Base-by-base conservation (phyloP, 2,329 filamentous ascomycete species). In the Pseudogymnoascus sp. region DNA sequence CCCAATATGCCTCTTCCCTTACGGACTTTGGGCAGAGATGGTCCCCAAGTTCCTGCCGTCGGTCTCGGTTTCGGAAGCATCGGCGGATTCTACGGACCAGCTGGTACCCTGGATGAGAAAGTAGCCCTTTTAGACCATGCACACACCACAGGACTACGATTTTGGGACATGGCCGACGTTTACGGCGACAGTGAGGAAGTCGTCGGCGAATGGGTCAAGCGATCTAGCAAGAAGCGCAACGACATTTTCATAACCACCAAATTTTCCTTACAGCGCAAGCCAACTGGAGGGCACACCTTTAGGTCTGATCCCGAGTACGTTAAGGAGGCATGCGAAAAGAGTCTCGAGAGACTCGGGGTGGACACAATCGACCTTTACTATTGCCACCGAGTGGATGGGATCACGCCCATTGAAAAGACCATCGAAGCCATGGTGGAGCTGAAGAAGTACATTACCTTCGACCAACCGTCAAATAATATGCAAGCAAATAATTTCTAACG, bases 191-290 rank as follows among this genome's bases (percentile, higher is more conserved):
- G 70, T 60, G 80, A 83, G 67, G 75, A 76, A 4, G 66, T 82
- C 0, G 49, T 83, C 2, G 77, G 77, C 0, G 75, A 75, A 66
- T 83, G 80, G 79, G 78, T 82, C 68, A 69, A 75, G 63, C 70
- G 75, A 36, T 30, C 14, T 52, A 76, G 72, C 14, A 74, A 69
- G 14, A 77, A 78, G 60, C 74, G 78, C 0, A 66, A 78, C 36
- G 68, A 81, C 45, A 78, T 83, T 65, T 81, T 83, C 67, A 71
- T 84, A 1, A 78, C 79, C 1, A 80, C 78, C 25, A 84, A 84
- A 64, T 83, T 81, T 64, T 78, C 73, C 22, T 72, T 60, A 2
- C 42, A 52, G 9, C 42, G 42, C 64, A 4, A 64, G 14, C n/a
- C 11, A 62, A 33, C 35, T 66, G 9, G 61, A 60, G 39, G 62